phyloP scores from a whole-genome alignment of 2,329 filamentous ascomycete genomes.

The Orbilia ellipsospora region DNA sequence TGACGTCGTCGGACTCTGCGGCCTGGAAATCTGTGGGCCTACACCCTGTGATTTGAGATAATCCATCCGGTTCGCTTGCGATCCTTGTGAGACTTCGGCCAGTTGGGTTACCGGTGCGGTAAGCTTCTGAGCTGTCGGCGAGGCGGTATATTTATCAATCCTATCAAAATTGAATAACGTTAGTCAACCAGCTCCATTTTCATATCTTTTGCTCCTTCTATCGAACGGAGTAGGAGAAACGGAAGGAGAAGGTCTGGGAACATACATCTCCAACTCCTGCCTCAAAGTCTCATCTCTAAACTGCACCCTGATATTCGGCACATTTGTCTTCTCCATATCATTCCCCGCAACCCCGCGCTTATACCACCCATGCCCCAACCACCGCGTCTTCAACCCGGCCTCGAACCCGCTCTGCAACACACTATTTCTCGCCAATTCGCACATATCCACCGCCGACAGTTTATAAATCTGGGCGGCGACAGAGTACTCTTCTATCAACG shows the following conservation, averaged over 20 bases:
- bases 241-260: too few relatives aligned
- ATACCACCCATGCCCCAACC: conserved; percentile 83
- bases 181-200: not conserved
- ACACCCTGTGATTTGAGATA: conserved; percentile 29
- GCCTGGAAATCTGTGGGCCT: conserved; percentile 48
- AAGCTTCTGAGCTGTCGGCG: conserved; percentile 42
- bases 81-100: conserved; percentile 7
- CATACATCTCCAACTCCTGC: conserved; percentile 83
- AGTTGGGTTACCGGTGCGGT: conserved; percentile 26
- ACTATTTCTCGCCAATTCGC: conserved; percentile 94
- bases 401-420: conserved; percentile 96
- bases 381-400: conserved; percentile 85
- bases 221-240: too few relatives aligned
- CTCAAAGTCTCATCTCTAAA: conserved; percentile 87
- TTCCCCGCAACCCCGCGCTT: conserved; percentile 85
- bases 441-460: conserved; percentile 96
- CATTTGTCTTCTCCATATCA: conserved; percentile 93
- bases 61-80: conserved; percentile 26
- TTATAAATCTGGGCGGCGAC: conserved; percentile 99
- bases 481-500: conserved; percentile 96
- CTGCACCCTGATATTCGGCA: conserved; percentile 89
- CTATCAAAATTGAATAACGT: conserved; percentile 2
- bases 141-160: conserved; percentile 50
- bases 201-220: not conserved
- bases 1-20: conserved; percentile 58